These are phyloP conservation scores for Metschnikowia similis DNA, from an alignment of 805 yeast genomes.

Conservation along the genomic window DNA sequence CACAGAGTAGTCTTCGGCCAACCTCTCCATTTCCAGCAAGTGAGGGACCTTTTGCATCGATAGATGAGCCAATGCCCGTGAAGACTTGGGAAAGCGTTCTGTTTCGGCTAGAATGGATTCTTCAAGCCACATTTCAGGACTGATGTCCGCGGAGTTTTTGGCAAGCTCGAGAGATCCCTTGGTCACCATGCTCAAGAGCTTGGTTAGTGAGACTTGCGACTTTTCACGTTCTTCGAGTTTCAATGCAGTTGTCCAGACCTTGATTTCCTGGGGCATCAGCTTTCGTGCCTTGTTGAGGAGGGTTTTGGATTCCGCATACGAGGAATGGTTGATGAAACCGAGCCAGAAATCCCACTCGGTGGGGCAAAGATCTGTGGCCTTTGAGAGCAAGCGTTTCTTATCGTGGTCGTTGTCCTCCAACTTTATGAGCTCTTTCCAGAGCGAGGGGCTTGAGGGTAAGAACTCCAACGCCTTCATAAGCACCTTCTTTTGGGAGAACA, in stretches of 20 bases:
- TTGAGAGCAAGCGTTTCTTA: conserved; percentile 49
- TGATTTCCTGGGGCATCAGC: conserved; percentile 18
- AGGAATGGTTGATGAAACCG: conserved; percentile 45
- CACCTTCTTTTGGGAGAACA: conserved; percentile 48
- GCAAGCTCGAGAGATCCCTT: conserved; percentile 42
- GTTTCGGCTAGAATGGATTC: conserved; percentile 53
- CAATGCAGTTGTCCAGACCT: conserved; percentile 67
- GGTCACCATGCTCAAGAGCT: conserved; percentile 44
- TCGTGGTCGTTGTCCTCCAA: conserved; percentile 52
- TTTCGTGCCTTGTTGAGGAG: conserved; percentile 61
- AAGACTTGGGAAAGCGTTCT: conserved; percentile 42
- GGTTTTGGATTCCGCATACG: conserved; percentile 46
- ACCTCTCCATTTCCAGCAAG: conserved; percentile 17
- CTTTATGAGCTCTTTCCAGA: conserved; percentile 70
- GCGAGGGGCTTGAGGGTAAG: conserved; percentile 48
- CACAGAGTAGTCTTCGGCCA: conserved; percentile 28
- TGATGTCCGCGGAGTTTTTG: conserved; percentile 20
- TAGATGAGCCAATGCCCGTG: conserved; percentile 49
- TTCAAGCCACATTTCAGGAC: conserved; percentile 48
- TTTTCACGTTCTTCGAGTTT: conserved; percentile 59
- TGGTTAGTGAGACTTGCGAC: conserved; percentile 36
- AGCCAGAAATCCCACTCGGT: conserved; percentile 63
- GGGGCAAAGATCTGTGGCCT: conserved; percentile 71
- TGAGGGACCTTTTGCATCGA: conserved; percentile 30
- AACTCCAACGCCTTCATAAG: conserved; percentile 68